Evolutionary conservation across 306 rosid genomes (phyloP), one percentile per base, ranked within the genome.

Genomic region (Corylus heterophylla): DNA sequence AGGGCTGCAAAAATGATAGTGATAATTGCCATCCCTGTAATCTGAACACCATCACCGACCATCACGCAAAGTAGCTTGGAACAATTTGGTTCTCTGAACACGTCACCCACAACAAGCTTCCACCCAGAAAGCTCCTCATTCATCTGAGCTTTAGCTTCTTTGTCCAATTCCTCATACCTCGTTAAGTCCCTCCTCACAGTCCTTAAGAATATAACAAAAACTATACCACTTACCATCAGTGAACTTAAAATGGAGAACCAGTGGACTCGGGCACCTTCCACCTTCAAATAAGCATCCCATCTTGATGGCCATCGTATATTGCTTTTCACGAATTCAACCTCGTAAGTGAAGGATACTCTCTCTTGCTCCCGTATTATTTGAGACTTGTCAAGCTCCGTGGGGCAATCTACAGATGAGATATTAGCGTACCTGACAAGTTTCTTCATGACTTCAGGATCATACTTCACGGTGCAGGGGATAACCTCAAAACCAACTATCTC

Each of bases 81-180:
- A 84, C 79, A 64, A 71, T 83, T 87, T 42, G 98, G 98, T 87
- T 94, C 98, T 79, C 98, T 90, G 86, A 94, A 94, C 25, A 92
- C 98, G 79, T 94, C 98, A 48, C 98, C 98, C 76, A 94, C 98
- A 80, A 94, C 98, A 86, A 94, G 97, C 85, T 94, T 94, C 97
- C 98, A 94, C 78, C 98, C 98, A 29, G 98, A 94, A 81, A 94
- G 98, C 88, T 94, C 98, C 83, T 94, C 98, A 48, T 92, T 94
- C 97, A 94, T 94, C 83, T 94, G 97, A 31, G 94, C 98, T 84
- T 94, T 97, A 66, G 98, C 77, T 84, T 94, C 98, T 85, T 94
- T 94, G 88, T 94, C 97, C 88, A 94, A 82, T 75, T 94, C 98
- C 81, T 94, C 98, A 74, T 94, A 94, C 89, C 90, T 89, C 62